These are phyloP conservation scores for Lathyrus oleraceus DNA, from an alignment of 306 rosid species.

Conservation along the genomic window DNA sequence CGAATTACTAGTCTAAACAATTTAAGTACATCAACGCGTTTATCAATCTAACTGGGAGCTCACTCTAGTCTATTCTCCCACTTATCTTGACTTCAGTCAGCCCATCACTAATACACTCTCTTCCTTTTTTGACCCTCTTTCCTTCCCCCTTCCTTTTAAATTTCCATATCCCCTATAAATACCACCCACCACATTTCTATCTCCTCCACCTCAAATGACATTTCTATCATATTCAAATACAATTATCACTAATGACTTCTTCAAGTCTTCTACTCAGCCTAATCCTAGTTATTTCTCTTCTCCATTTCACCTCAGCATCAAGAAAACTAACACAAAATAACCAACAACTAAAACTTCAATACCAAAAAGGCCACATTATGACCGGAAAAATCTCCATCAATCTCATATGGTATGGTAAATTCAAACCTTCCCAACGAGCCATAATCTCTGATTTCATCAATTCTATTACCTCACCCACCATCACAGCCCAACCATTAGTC, in stretches of 20 bases:
- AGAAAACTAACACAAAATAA: conserved; percentile 44
- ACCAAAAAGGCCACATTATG: conserved; percentile 80
- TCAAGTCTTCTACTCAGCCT: conserved; percentile 15
- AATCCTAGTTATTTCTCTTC: conserved; percentile 28
- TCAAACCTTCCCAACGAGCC: conserved; percentile 64
- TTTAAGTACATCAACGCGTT: conserved; percentile 39
- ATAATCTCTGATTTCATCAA: conserved; percentile 62
- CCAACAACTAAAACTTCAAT: conserved; percentile 48
- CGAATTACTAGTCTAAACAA: not conserved
- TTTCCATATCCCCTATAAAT: conserved; percentile 32
- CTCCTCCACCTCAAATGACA: not conserved
- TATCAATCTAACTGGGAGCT: conserved; percentile 40
- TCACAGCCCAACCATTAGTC: conserved; percentile 45
- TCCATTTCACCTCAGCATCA: conserved; percentile 47
- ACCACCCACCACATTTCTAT: not conserved
- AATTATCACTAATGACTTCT: conserved; percentile 39
- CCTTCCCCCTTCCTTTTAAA: not conserved
- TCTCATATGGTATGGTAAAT: conserved; percentile 76
- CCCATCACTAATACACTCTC: not conserved
- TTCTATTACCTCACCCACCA: conserved; percentile 52
- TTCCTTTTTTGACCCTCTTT: not conserved
- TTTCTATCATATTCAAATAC: not conserved
- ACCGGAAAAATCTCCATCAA: conserved; percentile 53
- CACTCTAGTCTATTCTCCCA: not conserved
- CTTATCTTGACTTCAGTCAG: not conserved